Evolutionary conservation across 2,329 filamentous ascomycete species (phyloP).

Genomic region (Aureobasidium musti): DNA sequence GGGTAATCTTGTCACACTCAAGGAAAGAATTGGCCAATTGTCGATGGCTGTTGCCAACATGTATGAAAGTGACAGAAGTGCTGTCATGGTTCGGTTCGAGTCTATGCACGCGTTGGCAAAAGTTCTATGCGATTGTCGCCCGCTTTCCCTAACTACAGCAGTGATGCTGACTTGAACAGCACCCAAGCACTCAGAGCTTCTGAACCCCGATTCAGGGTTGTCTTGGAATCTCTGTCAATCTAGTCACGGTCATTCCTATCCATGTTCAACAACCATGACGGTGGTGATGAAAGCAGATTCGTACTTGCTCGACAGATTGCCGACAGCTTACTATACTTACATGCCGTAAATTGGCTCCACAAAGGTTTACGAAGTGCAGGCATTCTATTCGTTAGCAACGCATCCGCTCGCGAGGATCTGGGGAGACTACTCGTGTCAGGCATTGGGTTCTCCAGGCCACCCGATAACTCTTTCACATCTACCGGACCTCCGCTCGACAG

Average conservation of each 20-base stretch:
- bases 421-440: neutral
- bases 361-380: constrained; percentile 7
- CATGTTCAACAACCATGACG: neutral
- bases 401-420: neutral
- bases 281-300: neutral
- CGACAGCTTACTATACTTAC: neutral
- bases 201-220: no score
- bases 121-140: neutral
- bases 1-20: no score
- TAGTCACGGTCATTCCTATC: no score
- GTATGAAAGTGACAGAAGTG: neutral
- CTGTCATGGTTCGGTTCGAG: neutral
- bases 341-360: constrained; percentile 6
- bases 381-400: neutral
- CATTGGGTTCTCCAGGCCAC: neutral
- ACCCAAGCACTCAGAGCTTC: constrained; percentile 50
- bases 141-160: neutral
- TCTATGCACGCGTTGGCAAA: neutral
- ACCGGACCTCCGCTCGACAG: neutral
- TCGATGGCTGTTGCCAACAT: neutral
- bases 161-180: constrained; percentile 79
- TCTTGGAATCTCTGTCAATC: no score
- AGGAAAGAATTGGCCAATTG: neutral
- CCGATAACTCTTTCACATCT: neutral
- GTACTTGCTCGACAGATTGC: neutral